Percentiles rank a stretch among this genome's conserved stretches.
These are phyloP conservation scores for Nemania diffusa DNA, from an alignment of 2,329 filamentous ascomycete genomes.

Conservation along the genomic window DNA sequence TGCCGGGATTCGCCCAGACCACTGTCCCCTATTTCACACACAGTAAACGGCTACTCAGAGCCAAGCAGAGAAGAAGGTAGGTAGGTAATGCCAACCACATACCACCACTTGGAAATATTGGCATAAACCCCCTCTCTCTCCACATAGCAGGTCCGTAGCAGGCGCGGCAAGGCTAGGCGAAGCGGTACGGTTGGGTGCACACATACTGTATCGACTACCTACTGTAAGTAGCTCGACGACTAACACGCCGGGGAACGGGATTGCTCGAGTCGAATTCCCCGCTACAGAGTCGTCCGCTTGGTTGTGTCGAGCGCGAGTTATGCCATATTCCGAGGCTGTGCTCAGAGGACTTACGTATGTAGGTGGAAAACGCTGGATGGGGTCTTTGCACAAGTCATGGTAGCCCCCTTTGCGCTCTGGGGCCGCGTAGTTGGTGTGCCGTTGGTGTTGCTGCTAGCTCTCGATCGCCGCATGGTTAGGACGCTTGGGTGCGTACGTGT, in stretches of 20 bases:
- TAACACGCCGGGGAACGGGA: neutral
- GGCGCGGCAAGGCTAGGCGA: slow-evolving; percentile 10
- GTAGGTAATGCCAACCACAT: neutral
- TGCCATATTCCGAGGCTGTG: neutral
- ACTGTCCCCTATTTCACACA: slow-evolving; percentile 14
- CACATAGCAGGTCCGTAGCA: neutral
- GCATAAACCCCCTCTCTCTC: neutral
- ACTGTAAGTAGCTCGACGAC: neutral
- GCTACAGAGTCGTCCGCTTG: neutral
- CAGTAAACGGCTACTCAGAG: neutral
- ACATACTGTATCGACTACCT: too few species aligned
- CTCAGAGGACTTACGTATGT: slow-evolving; percentile 1
- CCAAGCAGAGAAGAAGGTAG: neutral
- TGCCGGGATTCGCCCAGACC: neutral
- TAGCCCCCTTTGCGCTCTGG: too few species aligned
- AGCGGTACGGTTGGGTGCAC: neutral
- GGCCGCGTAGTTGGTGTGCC: neutral
- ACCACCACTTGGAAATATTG: neutral
- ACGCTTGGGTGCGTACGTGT: neutral
- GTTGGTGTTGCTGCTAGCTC: neutral
- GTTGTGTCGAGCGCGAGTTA: neutral
- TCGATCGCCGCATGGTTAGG: neutral
- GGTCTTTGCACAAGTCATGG: slow-evolving; percentile 7
- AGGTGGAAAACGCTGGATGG: too few species aligned
- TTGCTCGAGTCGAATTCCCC: neutral